Base-by-base conservation (phyloP, 805 yeast genomes). In the Zygosaccharomyces lentus region DNA sequence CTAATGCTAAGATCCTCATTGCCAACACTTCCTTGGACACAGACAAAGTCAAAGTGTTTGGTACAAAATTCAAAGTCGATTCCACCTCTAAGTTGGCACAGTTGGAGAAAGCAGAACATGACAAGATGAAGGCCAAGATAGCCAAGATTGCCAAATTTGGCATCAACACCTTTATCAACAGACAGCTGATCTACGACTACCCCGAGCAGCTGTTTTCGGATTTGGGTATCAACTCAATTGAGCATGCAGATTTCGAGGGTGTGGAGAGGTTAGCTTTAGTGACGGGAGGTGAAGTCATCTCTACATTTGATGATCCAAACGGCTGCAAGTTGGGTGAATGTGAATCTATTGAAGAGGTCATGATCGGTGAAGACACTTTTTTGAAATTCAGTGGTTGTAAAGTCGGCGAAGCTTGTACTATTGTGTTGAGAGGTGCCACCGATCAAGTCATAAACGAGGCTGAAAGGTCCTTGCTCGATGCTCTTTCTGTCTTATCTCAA, bases 231-330 rank as follows among this genome's bases (percentile, higher is more conserved):
- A 90, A 87, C 67, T 82, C 96, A 17, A 88, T 93, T 53, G 99
- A 93, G 68, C 99, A 93, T 64, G 98, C 99, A 12, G 99, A 93
- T 68, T 93, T 93, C 59, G 98, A 87, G 61, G 99, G 98, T 61
- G 87, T 93, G 45, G 99, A 93, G 73, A 82, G 98, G 65, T 77
- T 93, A 55, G 96, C 99, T 2, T 74, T 91, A 34, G 99, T 89
- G 26, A 90, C 98, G 9, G 99, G 99, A 43, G 99, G 96, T 63
- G 98, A 93, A 73, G 97, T 93, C 43, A 96, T 83, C 1, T 89
- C 98, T 6, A 91, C 98, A 1, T 93, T 93, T 65, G 99, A 93
- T 64, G 76, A 82, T 55, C 96, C 98, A 21, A 95, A 86, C 45
- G 77, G 77, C 46, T 96, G 87, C 47, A 84, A 80, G 64, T 70